phyloP scores from a whole-genome alignment of 257 asterid species.

The Scutellaria galericulata region DNA sequence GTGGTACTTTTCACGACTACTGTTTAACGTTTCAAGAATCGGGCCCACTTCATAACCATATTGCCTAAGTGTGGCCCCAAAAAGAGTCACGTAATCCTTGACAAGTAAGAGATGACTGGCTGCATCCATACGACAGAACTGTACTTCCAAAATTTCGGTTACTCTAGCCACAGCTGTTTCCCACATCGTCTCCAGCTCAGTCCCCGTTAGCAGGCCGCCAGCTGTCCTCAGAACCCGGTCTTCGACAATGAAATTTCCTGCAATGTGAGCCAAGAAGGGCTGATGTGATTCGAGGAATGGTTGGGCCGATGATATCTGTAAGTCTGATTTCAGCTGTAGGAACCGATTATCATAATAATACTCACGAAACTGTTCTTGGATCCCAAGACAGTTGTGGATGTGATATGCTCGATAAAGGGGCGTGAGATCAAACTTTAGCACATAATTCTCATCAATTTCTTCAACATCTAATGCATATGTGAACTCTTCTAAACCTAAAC shows the following conservation, averaged over 20 bases:
- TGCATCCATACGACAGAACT: conserved; percentile 68
- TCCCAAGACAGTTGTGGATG: conserved; percentile 79
- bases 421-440: conserved; percentile 81
- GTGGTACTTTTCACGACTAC: conserved; percentile 81
- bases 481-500: conserved; percentile 78
- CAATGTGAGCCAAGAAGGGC: conserved; percentile 75
- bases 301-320: conserved; percentile 74
- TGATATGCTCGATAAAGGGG: conserved; percentile 96
- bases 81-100: conserved; percentile 91
- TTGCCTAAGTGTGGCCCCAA: conserved; percentile 85
- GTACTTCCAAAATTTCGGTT: conserved; percentile 68
- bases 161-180: conserved; percentile 80
- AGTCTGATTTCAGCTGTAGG: conserved; percentile 83
- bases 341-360: conserved; percentile 77
- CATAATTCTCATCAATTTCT: conserved; percentile 75
- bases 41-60: conserved; percentile 83
- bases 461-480: conserved; percentile 82
- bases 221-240: conserved; percentile 91
- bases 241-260: conserved; percentile 86
- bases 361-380: conserved; percentile 75
- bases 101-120: conserved; percentile 89
- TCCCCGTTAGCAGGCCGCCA: conserved; percentile 69
- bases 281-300: conserved; percentile 85
- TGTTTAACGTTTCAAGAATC: conserved; percentile 71
- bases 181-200: conserved; percentile 93